A percentile compares a stretch with the other conserved stretches of the same genome.
Conservation (phyloP, 495 filamentous ascomycete genomes). For the Penicillium nucicola region DNA sequence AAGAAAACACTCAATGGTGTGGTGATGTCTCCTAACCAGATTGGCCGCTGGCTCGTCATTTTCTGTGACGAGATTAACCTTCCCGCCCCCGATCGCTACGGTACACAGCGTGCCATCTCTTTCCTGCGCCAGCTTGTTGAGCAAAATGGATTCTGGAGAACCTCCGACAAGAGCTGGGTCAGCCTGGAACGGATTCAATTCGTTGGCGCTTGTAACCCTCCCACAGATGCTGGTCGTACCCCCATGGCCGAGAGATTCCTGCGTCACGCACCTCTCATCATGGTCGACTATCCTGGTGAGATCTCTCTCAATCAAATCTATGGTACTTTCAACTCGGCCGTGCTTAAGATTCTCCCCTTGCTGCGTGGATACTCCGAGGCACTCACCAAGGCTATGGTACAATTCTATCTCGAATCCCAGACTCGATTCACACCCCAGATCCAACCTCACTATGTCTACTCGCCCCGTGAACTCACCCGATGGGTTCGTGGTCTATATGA, state of each 20-base stretch:
- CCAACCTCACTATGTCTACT: slow-evolving; percentile 98
- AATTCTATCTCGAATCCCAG: slow-evolving; percentile 93
- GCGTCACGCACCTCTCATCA: slow-evolving; percentile 91
- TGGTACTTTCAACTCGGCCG: slow-evolving; percentile 93
- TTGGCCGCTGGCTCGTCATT: slow-evolving; percentile 95
- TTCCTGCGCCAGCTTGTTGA: slow-evolving; percentile 96
- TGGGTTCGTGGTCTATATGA: slow-evolving; percentile 98
- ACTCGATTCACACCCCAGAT: slow-evolving; percentile 90
- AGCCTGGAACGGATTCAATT: slow-evolving; percentile 97
- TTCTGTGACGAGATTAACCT: slow-evolving; percentile 99
- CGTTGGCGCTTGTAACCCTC: slow-evolving; percentile 97
- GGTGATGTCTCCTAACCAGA: slow-evolving; percentile 91
- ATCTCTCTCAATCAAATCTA: slow-evolving; percentile 93
- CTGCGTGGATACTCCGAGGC: slow-evolving; percentile 92
- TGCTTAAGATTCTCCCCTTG: slow-evolving; percentile 93
- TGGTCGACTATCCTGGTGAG: slow-evolving; percentile 99
- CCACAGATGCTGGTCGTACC: slow-evolving; percentile 96
- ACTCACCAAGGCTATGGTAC: slow-evolving; percentile 96
- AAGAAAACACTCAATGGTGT: slow-evolving; percentile 96
- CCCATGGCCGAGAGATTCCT: slow-evolving; percentile 91
- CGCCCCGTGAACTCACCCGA: slow-evolving; percentile 92
- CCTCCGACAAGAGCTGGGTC: slow-evolving; percentile 96
- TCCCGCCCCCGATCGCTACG: slow-evolving; percentile 97
- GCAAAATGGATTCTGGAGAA: slow-evolving; percentile 98
- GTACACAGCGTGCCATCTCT: slow-evolving; percentile 93